Base-by-base conservation (phyloP, 352 stramenopile genomes). In the Phytopythium ostracodes region DNA sequence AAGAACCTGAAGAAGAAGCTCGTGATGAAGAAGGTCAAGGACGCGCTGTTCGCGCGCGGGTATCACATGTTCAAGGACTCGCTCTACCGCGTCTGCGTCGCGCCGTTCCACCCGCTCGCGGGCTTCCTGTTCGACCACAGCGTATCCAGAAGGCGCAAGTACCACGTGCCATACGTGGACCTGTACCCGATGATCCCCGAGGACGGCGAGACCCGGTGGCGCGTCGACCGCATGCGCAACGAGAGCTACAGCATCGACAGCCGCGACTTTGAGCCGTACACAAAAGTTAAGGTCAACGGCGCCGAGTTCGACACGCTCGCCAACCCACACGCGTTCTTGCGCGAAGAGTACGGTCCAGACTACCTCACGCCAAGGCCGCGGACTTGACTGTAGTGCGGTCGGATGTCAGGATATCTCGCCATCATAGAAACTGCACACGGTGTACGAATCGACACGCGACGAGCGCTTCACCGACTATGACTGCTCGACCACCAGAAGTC, bases 291-390 rank as follows among this genome's bases (percentile, higher is more conserved):
- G 20, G 56, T 84, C 18, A 79, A 80, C 36, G 71, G 71, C 14
- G 25, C 70, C 8, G 60, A 70, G 29, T 78, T 77, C 35, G 64
- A 76, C 36, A 78, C 76, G 0, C 64, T 82, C 4, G 73, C 73
- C 2, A 70, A 84, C 60, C 68, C 75, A n/a, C 59, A 68, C 0
- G 71, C 75, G 25, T 84, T 81, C 33, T 60, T 84, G 22, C n/a
- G 69, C n/a, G 46, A 74, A 18, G 76, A 81, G 63, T 81, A 84
- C 54, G 73, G 71, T 11, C 46, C 55, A 0, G 68, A 76, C 22
- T 81, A 72, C 52, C 62, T 76, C 31, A 72, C 42, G 22, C 67
- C 73, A 8, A 60, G 27, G 36, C 31, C 53, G 36, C 8, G 35
- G 12, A n/a, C 53, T 40, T 47, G 53, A 59, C 35, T 18, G 25